Evolutionary conservation across 768 basidiomycete species (phyloP).

Genomic region (Trametes coccinea): DNA sequence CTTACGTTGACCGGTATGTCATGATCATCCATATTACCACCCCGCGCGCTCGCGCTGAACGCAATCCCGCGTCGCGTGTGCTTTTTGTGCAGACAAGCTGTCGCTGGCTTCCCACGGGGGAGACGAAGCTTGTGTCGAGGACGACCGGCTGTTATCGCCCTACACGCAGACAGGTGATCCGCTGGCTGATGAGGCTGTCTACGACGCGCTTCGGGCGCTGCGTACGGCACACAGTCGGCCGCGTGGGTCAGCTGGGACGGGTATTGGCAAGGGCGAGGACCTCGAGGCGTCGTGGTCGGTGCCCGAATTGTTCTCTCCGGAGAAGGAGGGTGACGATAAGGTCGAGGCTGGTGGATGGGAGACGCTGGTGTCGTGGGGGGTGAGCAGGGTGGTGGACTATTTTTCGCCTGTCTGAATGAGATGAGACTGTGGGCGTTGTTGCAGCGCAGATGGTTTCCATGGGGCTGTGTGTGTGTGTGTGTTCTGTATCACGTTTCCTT

Average conservation of each 20-base stretch:
- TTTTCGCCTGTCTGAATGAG: conserved; percentile 16
- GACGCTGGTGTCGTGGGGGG: conserved; percentile 25
- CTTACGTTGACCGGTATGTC: conserved; percentile 44
- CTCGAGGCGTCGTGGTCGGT: conserved; percentile 7
- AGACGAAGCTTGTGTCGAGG: conserved; percentile 18
- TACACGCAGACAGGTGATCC: conserved; percentile 36
- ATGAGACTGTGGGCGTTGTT: too few relatives aligned
- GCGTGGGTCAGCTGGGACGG: conserved; percentile 10
- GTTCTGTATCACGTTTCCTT: background rate
- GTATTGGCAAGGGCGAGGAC: conserved; percentile 4
- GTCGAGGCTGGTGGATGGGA: conserved; percentile 20
- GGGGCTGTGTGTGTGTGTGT: background rate
- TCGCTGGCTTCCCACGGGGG: conserved; percentile 18
- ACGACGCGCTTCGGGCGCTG: conserved; percentile 35
- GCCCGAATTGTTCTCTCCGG: conserved; percentile 21
- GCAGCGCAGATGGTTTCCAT: too few relatives aligned
- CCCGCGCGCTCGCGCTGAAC: background rate
- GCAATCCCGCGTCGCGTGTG: background rate
- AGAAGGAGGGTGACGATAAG: conserved; percentile 22
- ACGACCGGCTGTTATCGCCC: conserved; percentile 36
- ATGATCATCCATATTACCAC: background rate
- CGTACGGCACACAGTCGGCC: conserved; percentile 36
- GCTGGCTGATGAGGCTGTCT: conserved; percentile 40
- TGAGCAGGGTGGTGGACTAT: conserved; percentile 26
- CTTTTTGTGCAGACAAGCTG: conserved; percentile 12